Evolutionary conservation across 345 rosid species (phyloP), one percentile per base, ranked within the genome.

Genomic region (Melaleuca quinquenervia): DNA sequence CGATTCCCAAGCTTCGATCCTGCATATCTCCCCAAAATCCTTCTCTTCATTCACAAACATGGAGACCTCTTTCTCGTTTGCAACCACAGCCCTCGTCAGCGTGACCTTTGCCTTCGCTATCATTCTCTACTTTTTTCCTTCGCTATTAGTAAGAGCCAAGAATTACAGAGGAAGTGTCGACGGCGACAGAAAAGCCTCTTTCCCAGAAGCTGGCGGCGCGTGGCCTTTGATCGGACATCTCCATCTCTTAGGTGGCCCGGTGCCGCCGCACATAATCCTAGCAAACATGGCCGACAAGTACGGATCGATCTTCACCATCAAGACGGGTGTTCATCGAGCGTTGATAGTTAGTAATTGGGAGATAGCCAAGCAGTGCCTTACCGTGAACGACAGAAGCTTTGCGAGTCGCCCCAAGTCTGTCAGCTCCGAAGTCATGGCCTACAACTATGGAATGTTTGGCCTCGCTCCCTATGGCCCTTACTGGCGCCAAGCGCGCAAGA

Each of bases 291-390:
- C 89, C 1, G 89, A 90, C 84, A 88, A 86, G 14, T 45, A 56
- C 49, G 93, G 92, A 20, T 85, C 89, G 5, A 88, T 90, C 36
- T 91, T 91, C 86, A 87, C 89, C 41, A 52, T 91, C 85, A 86
- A 84, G 86, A 11, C 90, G 50, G 91, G 93, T 4, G 44, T 85
- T 10, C 62, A 80, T 62, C 56, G 52, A 32, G 60, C 91, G 4
- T 12, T 91, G 49, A 87, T 91, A 0, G 90, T 88, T 6, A 91
- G 85, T 82, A 82, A 55, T 41, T 87, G 85, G 91, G 90, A 90
- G 53, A 32, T 84, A 2, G 90, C 88, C 5, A 87, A 87, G 80
- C 90, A 89, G 54, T 91, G 93, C 50, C 86, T 91, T 29, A 87
- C 87, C 29, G 87, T 84, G 75, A 84, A 89, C 18, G 93, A 91